A percentile compares a stretch with the other conserved stretches of the same genome.
Evolutionary conservation across 202 grass and related monocot species (phyloP).

Genomic region (Musa balbisiana): DNA sequence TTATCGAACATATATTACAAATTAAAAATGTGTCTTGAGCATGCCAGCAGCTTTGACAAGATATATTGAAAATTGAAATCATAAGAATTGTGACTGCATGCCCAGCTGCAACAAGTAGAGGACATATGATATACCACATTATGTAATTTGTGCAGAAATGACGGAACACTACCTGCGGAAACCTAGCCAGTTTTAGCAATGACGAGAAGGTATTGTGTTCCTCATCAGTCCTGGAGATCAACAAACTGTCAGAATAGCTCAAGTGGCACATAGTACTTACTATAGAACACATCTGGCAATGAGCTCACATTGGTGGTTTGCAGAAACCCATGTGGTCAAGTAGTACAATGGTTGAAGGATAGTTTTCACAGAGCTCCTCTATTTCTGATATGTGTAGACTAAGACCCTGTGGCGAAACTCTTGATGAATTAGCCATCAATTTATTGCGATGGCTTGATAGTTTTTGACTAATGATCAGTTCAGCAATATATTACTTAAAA

Average conservation of each 20-base stretch:
- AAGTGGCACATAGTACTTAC: neutral
- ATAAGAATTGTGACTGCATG: neutral
- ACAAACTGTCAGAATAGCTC: slow-evolving; percentile 14
- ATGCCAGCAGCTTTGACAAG: neutral
- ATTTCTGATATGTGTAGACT: slow-evolving; percentile 58
- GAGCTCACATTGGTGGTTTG: slow-evolving; percentile 63
- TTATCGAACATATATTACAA: neutral
- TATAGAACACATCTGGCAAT: slow-evolving; percentile 2
- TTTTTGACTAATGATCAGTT: too few relatives aligned
- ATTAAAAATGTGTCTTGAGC: neutral
- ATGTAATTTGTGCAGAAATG: neutral
- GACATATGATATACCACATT: neutral
- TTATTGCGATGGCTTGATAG: too few relatives aligned
- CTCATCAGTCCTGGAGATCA: slow-evolving; percentile 45
- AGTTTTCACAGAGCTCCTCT: slow-evolving; percentile 59
- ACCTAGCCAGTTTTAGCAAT: slow-evolving; percentile 63
- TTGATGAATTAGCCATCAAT: too few relatives aligned
- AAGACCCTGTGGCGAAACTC: slow-evolving; percentile 41
- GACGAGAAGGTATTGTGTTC: slow-evolving; percentile 52
- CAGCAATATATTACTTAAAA: too few relatives aligned
- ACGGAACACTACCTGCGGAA: slow-evolving; percentile 50
- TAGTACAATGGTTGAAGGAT: slow-evolving; percentile 62
- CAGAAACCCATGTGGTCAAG: slow-evolving; percentile 92
- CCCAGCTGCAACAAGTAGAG: slow-evolving; percentile 5
- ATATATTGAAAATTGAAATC: neutral